Evolutionary conservation across 2,329 filamentous ascomycete genomes (phyloP), one percentile per base, ranked within the genome.

Genomic region (Colletotrichum orchidophilum): DNA sequence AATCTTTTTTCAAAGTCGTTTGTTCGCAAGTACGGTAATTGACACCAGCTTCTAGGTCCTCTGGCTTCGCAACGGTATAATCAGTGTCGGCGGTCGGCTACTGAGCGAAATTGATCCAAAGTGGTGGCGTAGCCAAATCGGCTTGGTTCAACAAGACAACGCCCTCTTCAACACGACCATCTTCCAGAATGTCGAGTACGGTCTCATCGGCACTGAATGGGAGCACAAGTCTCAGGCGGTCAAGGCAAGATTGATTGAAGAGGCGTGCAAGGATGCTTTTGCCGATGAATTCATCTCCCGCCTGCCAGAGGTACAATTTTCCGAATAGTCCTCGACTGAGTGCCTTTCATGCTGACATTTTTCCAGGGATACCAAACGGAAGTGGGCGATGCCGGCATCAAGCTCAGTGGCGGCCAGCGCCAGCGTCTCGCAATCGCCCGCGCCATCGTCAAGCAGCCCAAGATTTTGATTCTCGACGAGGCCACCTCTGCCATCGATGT

Each of bases 61-160:
- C 49, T 83, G 81, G 79, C 77, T 82, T 5, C 76, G 81, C 21
- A 81, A 77, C 52, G 39, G 70, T 7, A 31, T 72, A 27, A 65
- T 72, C 66, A 69, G 49, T n/a, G 67, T 68, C n/a, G 70, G 70
- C 11, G 66, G 60, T 0, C 59, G 60, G 2, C 27, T 63, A 13
- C 53, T 97, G 65, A 90, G 89, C 75, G 92, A 87, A 0, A 85
- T 98, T 59, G 98, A 98, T 77, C 87, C 98, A 35, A 90, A 90
- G 62, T 98, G 96, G 96, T 84, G 98, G 73, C 92, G 96, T 66
- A 94, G 95, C 78, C 94, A 98, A 76, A 94, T 99, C 76, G 92
- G 95, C 1, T 86, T 98, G 5, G 96, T 99, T 63, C 94, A 93
- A 73, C 96, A 98, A 79, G 70, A 71, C 46, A 70, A 70, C 46